A percentile compares a stretch with the other conserved stretches of the same genome.
phyloP scores from a whole-genome alignment of 2,329 filamentous ascomycete genomes.

The Coniochaeta prunicola region DNA sequence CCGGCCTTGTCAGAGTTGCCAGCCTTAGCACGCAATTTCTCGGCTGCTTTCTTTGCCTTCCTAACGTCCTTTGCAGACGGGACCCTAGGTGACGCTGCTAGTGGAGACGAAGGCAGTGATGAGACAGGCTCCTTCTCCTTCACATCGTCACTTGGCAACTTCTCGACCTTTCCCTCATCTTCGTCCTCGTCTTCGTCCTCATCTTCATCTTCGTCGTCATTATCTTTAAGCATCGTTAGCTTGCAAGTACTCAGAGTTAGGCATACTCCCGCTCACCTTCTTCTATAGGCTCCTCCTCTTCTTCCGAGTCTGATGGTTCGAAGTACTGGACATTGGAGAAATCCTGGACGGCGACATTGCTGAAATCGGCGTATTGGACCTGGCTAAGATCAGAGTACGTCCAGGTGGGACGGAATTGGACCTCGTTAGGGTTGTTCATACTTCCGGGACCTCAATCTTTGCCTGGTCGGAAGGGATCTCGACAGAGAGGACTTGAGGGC shows the following conservation, averaged over 20 bases:
- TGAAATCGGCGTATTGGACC: slow-evolving; percentile 34
- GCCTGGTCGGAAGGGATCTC: slow-evolving; percentile 21
- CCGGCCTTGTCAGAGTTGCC: slow-evolving; percentile 3
- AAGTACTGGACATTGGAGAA: slow-evolving; percentile 35
- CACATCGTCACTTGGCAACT: background rate
- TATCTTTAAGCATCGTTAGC: background rate
- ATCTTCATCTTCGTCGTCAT: background rate
- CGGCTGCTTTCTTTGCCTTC: slow-evolving; percentile 7
- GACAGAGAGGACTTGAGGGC: slow-evolving; percentile 20
- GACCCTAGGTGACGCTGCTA: background rate
- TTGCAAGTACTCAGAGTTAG: background rate
- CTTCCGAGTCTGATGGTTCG: slow-evolving; percentile 31
- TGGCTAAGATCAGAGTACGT: slow-evolving; percentile 27
- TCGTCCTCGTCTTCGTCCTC: slow-evolving; percentile 3
- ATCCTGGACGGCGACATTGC: slow-evolving; percentile 28
- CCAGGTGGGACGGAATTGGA: slow-evolving; percentile 32
- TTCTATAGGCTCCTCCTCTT: slow-evolving; percentile 19
- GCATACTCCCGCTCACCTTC: slow-evolving; percentile 6
- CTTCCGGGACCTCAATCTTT: slow-evolving; percentile 23
- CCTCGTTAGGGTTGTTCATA: slow-evolving; percentile 31
- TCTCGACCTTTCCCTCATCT: background rate
- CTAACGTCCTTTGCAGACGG: slow-evolving; percentile 5
- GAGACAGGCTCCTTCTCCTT: background rate
- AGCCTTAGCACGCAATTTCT: slow-evolving; percentile 7
- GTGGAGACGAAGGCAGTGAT: background rate